phyloP scores from a whole-genome alignment of 495 filamentous ascomycete species.

The Halenospora varia region DNA sequence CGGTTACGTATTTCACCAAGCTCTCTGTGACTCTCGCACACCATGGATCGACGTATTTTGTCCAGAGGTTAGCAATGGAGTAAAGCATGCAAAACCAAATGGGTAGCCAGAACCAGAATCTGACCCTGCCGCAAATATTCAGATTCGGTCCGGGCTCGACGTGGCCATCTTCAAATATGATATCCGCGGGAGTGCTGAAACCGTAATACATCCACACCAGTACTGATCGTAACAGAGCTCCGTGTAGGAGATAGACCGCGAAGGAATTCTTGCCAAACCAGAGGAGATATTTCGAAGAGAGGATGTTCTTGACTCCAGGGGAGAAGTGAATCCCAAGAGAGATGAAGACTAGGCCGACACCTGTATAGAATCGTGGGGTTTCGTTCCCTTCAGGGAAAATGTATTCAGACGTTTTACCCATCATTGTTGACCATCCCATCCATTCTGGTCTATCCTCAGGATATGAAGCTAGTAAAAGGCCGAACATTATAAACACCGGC shows the following conservation, averaged over 20 bases:
- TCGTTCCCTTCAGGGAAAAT: conserved; percentile 55
- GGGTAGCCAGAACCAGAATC: conserved; percentile 31
- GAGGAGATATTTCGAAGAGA: conserved; percentile 53
- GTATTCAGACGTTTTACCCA: conserved; percentile 40
- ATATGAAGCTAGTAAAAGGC: conserved; percentile 55
- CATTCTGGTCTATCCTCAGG: conserved; percentile 56
- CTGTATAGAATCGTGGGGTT: conserved; percentile 47
- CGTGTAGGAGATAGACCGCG: conserved; percentile 66
- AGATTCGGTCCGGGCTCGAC: conserved; percentile 24
- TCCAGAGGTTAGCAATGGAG: conserved; percentile 56
- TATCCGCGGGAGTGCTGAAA: conserved; percentile 46
- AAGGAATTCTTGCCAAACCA: conserved; percentile 67
- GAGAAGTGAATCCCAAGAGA: conserved; percentile 53
- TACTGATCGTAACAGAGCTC: conserved; percentile 56
- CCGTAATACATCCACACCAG: conserved; percentile 65
- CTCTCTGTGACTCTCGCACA: conserved; percentile 58
- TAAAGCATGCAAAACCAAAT: conserved; percentile 58
- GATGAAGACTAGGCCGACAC: conserved; percentile 53
- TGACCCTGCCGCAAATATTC: conserved; percentile 6
- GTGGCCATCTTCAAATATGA: conserved; percentile 43
- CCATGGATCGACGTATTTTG: conserved; percentile 58
- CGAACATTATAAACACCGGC: conserved; percentile 38
- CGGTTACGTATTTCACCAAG: conserved; percentile 51
- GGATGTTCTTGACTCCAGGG: conserved; percentile 46
- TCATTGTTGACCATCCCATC: conserved; percentile 52